Conservation (phyloP, 2,329 filamentous ascomycete species). For the Lojkania enalia region DNA sequence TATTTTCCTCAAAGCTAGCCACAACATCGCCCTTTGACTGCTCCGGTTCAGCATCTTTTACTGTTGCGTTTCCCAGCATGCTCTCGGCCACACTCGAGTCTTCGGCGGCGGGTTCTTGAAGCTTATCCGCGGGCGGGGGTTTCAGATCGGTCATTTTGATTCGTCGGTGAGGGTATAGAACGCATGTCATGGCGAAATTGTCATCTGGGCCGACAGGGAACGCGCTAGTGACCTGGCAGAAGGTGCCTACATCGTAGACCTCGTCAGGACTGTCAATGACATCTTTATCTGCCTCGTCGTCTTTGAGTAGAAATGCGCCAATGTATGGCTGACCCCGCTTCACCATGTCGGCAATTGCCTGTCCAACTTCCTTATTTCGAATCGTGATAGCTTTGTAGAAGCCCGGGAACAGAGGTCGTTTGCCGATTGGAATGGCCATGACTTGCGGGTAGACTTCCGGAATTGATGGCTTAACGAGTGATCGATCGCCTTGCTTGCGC, state of each 20-base stretch:
- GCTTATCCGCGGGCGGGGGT: slow-evolving; percentile 58
- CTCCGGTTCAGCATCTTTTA: slow-evolving; percentile 53
- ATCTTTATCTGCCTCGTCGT: slow-evolving; percentile 91
- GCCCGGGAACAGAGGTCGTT: slow-evolving; percentile 90
- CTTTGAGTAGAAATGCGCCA: slow-evolving; percentile 94
- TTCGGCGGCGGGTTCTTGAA: slow-evolving; percentile 28
- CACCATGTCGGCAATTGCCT: slow-evolving; percentile 93
- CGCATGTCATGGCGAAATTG: slow-evolving; percentile 82
- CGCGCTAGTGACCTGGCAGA: slow-evolving; percentile 95
- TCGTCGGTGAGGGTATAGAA: slow-evolving; percentile 92
- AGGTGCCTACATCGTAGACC: slow-evolving; percentile 94
- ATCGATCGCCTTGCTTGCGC: slow-evolving; percentile 73
- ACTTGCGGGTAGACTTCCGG: slow-evolving; percentile 97
- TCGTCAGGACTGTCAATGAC: slow-evolving; percentile 88
- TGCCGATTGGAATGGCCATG: slow-evolving; percentile 93
- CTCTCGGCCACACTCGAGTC: slow-evolving; percentile 39
- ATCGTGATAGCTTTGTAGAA: slow-evolving; percentile 99
- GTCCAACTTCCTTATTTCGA: slow-evolving; percentile 85
- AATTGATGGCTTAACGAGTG: slow-evolving; percentile 83
- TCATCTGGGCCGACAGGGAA: slow-evolving; percentile 84
- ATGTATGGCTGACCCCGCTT: slow-evolving; percentile 97
- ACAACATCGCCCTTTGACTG: slow-evolving; percentile 79
- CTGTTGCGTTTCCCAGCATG: slow-evolving; percentile 49
- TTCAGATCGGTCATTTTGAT: slow-evolving; percentile 87
- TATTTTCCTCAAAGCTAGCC: slow-evolving; percentile 89